These are phyloP conservation scores for Chrysopogon serrulatus DNA, from an alignment of 176 grass and related monocot genomes.

Conservation along the genomic window DNA sequence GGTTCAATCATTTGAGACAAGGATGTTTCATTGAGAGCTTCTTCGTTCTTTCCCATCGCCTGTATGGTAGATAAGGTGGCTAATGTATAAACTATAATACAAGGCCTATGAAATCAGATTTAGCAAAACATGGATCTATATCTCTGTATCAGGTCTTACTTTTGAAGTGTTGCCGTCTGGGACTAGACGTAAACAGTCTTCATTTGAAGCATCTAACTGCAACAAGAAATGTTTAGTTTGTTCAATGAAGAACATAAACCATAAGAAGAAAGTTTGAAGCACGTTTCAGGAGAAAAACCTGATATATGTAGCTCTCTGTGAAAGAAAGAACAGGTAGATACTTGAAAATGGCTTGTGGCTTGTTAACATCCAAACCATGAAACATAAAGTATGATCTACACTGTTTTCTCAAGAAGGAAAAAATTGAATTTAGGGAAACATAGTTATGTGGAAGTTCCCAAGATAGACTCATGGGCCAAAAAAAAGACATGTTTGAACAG, in stretches of 20 bases:
- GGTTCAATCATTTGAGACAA: slow-evolving; percentile 48
- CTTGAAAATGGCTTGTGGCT: slow-evolving; percentile 68
- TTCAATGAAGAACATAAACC: neutral
- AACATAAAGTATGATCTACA: slow-evolving; percentile 96
- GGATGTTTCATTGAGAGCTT: slow-evolving; percentile 18
- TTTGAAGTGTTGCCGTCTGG: slow-evolving; percentile 3
- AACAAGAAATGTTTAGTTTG: slow-evolving; percentile 25
- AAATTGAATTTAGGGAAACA: neutral
- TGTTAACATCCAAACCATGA: slow-evolving; percentile 68
- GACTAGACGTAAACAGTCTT: slow-evolving; percentile 49
- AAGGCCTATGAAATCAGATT: slow-evolving; percentile 10
- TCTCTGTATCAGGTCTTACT: slow-evolving; percentile 20
- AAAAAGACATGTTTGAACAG: neutral
- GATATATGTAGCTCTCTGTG: slow-evolving; percentile 98
- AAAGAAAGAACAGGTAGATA: slow-evolving; percentile 86
- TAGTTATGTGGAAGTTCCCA: neutral
- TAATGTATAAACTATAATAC: neutral
- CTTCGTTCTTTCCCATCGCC: slow-evolving; percentile 24
- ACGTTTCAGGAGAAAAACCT: slow-evolving; percentile 46
- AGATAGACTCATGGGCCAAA: neutral
- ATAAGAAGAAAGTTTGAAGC: neutral
- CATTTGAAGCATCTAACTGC: slow-evolving; percentile 90
- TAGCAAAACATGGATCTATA: neutral
- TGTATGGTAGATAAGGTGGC: slow-evolving; percentile 21
- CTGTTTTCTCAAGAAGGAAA: slow-evolving; percentile 46